A percentile compares a stretch with the other conserved stretches of the same genome.
These are phyloP conservation scores for Eremothecium gossypii DNA, from an alignment of 1,139 yeast species.

Conservation along the genomic window DNA sequence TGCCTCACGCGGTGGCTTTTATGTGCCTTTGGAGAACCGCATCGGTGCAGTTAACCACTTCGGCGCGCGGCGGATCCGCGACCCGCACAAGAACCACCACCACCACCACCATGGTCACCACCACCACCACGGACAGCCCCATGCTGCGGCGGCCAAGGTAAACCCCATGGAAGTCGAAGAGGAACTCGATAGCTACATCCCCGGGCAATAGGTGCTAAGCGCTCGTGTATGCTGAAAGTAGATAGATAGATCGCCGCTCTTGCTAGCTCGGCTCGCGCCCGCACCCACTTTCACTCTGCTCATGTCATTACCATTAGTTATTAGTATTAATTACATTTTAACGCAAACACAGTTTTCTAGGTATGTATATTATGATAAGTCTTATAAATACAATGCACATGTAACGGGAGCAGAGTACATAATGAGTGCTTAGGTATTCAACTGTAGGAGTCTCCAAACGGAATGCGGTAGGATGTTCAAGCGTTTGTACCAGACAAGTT, in stretches of 20 bases:
- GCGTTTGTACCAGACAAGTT: constrained; percentile 10
- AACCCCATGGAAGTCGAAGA: constrained; percentile 7
- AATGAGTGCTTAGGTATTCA: background rate
- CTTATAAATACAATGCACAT: constrained; percentile 1
- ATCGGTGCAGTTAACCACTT: constrained; percentile 18
- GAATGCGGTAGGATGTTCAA: constrained; percentile 1
- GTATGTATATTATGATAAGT: background rate
- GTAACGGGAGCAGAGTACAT: background rate
- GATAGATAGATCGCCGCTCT: no score
- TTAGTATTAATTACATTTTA: background rate
- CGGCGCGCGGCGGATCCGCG: constrained; percentile 16
- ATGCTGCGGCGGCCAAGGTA: background rate
- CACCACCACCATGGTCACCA: constrained; percentile 1
- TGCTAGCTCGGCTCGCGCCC: no score
- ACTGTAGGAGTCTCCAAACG: background rate
- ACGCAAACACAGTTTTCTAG: background rate
- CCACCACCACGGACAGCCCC: constrained; percentile 1
- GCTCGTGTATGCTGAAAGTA: no score
- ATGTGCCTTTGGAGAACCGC: constrained; percentile 27
- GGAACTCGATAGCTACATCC: constrained; percentile 12
- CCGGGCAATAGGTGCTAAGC: constrained; percentile 7
- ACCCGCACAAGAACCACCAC: constrained; percentile 7
- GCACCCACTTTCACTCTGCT: background rate
- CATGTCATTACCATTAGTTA: background rate
- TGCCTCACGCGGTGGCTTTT: constrained; percentile 47